Evolutionary conservation across 176 grass and related monocot species (phyloP), one percentile per base, ranked within the genome.

Genomic region (Aegilops sharonensis): DNA sequence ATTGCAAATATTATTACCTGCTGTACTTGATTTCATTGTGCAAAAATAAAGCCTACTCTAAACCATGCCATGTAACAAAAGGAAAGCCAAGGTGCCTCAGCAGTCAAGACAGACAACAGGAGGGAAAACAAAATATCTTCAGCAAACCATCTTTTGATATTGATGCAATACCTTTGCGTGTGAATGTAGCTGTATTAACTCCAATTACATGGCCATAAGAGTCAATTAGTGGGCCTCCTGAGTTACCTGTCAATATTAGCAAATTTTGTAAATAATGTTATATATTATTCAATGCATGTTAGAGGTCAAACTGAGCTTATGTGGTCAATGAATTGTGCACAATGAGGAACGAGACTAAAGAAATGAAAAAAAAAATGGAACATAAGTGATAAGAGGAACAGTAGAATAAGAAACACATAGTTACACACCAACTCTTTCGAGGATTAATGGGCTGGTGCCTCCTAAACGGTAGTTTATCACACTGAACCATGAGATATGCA

Each of bases 131-230:
- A 68, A 87, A 79, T 68, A 37, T n/a, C 23, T 37, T 24, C 20
- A 91, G 34, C 8, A 40, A 68, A 68, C 50, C 43, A 80, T 31
- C n/a, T 24, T 65, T 73, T 81, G 61, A 17, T 43, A 80, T 12
- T 72, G 39, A 86, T 32, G 35, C 50, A 62, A 21, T 72, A 92
- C 95, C 95, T 89, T 94, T 97, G 73, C 92, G 92, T 70, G 95
- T 94, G 69, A 97, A 97, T 50, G 95, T 97, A 83, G 95, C 88
- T 75, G 92, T 94, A 81, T 97, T 94, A 78, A 97, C 88, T 87
- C 95, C 95, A 91, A 97, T 94, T 43, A 97, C 95, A 94, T 92
- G 95, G 64, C 90, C 90, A 78, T 97, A 91, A 3, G 95, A 97
- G 73, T 97, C 90, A 87, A 97, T 92, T 15, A 97, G 81, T 87